Conservation (phyloP, 2,329 filamentous ascomycete genomes). For the Colletotrichum simmondsii region DNA sequence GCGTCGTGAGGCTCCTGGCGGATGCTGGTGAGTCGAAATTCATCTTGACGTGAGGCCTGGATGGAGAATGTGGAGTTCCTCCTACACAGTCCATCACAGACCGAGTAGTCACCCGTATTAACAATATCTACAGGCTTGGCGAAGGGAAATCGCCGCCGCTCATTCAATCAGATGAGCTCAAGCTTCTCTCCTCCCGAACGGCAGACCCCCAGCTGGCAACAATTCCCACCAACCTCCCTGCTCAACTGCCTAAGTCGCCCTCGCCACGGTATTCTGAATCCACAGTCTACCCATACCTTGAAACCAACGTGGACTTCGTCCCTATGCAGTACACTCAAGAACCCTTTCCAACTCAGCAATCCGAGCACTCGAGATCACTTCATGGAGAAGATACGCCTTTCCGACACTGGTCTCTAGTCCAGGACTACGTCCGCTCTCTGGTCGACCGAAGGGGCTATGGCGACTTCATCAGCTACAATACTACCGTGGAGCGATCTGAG, state of each 20-base stretch:
- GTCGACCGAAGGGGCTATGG: constrained; percentile 64
- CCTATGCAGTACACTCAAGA: constrained; percentile 72
- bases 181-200: constrained; percentile 56
- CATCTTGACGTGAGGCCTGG: too few species aligned
- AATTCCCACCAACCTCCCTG: constrained; percentile 60
- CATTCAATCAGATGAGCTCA: constrained; percentile 51
- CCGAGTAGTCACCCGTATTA: not conserved
- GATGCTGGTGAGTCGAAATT: constrained; percentile 63
- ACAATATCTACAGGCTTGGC: constrained; percentile 50
- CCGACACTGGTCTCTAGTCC: constrained; percentile 67
- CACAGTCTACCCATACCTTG: constrained; percentile 69
- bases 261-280: constrained; percentile 67
- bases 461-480: constrained; percentile 63
- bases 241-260: constrained; percentile 51
- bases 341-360: constrained; percentile 54
- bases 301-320: constrained; percentile 70
- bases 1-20: constrained; percentile 67
- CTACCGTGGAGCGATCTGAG: constrained; percentile 69
- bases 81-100: too few species aligned
- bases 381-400: constrained; percentile 71
- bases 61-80: too few species aligned
- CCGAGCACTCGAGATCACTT: constrained; percentile 41
- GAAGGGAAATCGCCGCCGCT: constrained; percentile 49
- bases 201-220: constrained; percentile 57
- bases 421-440: constrained; percentile 63